These are phyloP conservation scores for Ambrosia artemisiifolia DNA, from an alignment of 129 eudicot genomes.

Conservation along the genomic window DNA sequence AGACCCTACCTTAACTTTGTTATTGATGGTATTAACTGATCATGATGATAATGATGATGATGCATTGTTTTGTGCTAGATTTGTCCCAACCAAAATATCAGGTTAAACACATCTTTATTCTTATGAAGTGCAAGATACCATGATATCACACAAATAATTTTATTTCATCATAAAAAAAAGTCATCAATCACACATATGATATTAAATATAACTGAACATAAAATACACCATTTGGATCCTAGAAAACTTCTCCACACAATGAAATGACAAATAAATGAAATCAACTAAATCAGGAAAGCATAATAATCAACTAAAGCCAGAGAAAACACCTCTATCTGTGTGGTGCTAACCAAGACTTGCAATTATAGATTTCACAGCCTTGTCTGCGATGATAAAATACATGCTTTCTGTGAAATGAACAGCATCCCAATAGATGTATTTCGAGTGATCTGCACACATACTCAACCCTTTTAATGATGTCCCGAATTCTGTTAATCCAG, in stretches of 20 bases:
- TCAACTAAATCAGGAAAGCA: background rate
- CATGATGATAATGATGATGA: no score
- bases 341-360: constrained; percentile 2
- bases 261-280: background rate
- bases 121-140: background rate
- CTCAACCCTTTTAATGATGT: constrained; percentile 37
- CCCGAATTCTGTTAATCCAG: constrained; percentile 50
- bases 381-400: constrained; percentile 47
- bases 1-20: no score
- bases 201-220: background rate
- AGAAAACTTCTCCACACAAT: background rate
- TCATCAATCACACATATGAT: background rate
- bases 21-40: no score
- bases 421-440: constrained; percentile 65
- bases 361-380: constrained; percentile 32
- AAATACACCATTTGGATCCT: background rate
- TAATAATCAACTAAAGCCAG: background rate
- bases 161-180: background rate
- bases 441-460: constrained; percentile 42
- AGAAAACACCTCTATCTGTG: background rate
- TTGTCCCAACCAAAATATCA: background rate
- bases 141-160: background rate
- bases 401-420: constrained; percentile 57
- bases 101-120: background rate
- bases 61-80: no score